A percentile compares a stretch with the other conserved stretches of the same genome.
phyloP scores from a whole-genome alignment of 2,329 filamentous ascomycete genomes.

The Talaromyces sp. region DNA sequence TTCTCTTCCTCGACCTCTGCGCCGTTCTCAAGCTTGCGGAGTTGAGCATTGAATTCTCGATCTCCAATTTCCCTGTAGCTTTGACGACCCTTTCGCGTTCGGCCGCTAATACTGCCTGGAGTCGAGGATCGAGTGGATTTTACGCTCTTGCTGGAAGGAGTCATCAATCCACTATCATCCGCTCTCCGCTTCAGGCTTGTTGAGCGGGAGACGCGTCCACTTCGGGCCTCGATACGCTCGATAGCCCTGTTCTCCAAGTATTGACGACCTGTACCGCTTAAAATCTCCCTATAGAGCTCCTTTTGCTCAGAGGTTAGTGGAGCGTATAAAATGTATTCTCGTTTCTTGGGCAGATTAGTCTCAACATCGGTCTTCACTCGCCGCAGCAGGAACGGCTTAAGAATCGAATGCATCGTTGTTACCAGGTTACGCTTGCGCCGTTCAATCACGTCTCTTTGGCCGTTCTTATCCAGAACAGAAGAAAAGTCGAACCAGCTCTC shows the following conservation, averaged over 20 bases:
- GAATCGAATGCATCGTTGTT: constrained; percentile 83
- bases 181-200: constrained; percentile 58
- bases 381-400: constrained; percentile 85
- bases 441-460: constrained; percentile 73
- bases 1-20: constrained; percentile 57
- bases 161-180: constrained; percentile 34
- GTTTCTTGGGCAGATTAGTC: constrained; percentile 85
- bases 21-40: constrained; percentile 43
- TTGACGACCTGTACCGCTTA: constrained; percentile 66
- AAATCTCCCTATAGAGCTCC: constrained; percentile 80
- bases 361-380: constrained; percentile 93
- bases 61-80: constrained; percentile 72
- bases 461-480: constrained; percentile 77
- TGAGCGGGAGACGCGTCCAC: constrained; percentile 33
- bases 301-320: constrained; percentile 88
- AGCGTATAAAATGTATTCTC: constrained; percentile 92
- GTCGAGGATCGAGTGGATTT: constrained; percentile 74
- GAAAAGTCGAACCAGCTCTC: constrained; percentile 98
- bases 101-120: constrained; percentile 54
- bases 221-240: constrained; percentile 44
- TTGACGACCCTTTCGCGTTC: constrained; percentile 51
- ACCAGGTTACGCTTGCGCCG: constrained; percentile 73
- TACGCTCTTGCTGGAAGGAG: constrained; percentile 63
- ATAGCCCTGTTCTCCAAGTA: constrained; percentile 51
- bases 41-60: constrained; percentile 73